These are phyloP conservation scores for Pseudocercospora macadamiae DNA, from an alignment of 2,329 filamentous ascomycete genomes.

Conservation along the genomic window DNA sequence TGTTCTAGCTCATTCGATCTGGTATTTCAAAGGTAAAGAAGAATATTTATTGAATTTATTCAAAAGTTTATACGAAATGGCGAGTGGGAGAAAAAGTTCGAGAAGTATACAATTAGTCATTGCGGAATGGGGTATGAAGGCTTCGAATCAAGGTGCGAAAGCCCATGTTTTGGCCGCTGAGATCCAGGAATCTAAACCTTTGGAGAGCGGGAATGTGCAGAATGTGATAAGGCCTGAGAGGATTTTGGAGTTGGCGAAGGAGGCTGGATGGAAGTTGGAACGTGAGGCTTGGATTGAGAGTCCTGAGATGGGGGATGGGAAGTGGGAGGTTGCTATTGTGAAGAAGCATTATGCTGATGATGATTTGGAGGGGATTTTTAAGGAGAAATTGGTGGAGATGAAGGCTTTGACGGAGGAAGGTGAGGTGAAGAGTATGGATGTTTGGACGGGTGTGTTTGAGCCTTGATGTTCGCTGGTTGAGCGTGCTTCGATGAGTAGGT, in stretches of 20 bases:
- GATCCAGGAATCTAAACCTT: slow-evolving; percentile 47
- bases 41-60: slow-evolving; percentile 7
- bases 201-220: slow-evolving; percentile 52
- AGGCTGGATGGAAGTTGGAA: slow-evolving; percentile 44
- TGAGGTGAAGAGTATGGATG: slow-evolving; percentile 25
- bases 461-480: too few relatives aligned
- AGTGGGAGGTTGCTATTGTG: slow-evolving; percentile 50
- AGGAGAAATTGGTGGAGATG: slow-evolving; percentile 23
- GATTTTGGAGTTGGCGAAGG: slow-evolving; percentile 43
- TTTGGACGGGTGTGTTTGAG: slow-evolving; percentile 25
- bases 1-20: slow-evolving; percentile 21
- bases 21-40: slow-evolving; percentile 12
- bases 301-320: slow-evolving; percentile 47
- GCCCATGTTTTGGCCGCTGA: slow-evolving; percentile 59
- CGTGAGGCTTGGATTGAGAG: slow-evolving; percentile 44
- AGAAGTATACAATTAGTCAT: slow-evolving; percentile 6
- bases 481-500: too few relatives aligned
- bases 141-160: slow-evolving; percentile 33
- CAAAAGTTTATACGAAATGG: neutral
- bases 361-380: slow-evolving; percentile 13
- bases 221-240: slow-evolving; percentile 48
- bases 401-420: slow-evolving; percentile 11
- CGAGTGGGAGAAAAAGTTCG: neutral
- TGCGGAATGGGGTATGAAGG: slow-evolving; percentile 18
- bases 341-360: slow-evolving; percentile 12